These are phyloP conservation scores for Bryoerythrophyllum caledonicum DNA, from an alignment of 225 moss, liverwort and hornwort species.

Conservation along the genomic window DNA sequence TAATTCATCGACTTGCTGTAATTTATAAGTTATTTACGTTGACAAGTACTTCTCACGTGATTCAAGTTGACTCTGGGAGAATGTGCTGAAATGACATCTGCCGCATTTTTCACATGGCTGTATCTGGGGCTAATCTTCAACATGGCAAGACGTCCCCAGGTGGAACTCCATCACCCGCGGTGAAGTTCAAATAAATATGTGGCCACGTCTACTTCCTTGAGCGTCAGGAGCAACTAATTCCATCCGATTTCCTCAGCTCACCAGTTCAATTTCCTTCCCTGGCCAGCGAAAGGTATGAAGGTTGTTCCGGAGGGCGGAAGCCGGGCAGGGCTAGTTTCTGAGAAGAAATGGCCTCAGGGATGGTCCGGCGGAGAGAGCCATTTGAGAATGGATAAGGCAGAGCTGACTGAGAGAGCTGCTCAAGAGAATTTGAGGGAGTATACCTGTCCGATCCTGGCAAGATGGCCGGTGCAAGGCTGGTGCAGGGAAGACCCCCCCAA, in stretches of 20 bases:
- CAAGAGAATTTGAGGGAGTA: neutral
- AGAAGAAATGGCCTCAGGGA: constrained; percentile 1
- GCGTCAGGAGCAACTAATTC: neutral
- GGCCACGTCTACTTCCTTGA: neutral
- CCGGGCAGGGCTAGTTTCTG: neutral
- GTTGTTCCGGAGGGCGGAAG: neutral
- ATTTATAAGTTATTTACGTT: no score
- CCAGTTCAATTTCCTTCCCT: neutral
- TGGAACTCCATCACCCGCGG: neutral
- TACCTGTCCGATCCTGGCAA: neutral
- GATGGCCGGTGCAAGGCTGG: constrained; percentile 7
- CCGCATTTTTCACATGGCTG: neutral
- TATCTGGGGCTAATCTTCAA: neutral
- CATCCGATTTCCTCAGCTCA: neutral
- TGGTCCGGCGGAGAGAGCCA: neutral
- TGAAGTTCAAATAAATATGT: neutral
- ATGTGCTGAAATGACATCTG: neutral
- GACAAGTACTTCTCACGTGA: neutral
- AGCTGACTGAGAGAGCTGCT: constrained; percentile 10
- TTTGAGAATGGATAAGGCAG: neutral
- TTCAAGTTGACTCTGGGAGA: neutral
- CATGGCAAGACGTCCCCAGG: neutral
- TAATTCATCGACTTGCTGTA: no score
- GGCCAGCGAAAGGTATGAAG: neutral
- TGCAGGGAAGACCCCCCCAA: neutral